Base-by-base conservation (phyloP, 768 basidiomycete species). In the Pleurotus platypus region DNA sequence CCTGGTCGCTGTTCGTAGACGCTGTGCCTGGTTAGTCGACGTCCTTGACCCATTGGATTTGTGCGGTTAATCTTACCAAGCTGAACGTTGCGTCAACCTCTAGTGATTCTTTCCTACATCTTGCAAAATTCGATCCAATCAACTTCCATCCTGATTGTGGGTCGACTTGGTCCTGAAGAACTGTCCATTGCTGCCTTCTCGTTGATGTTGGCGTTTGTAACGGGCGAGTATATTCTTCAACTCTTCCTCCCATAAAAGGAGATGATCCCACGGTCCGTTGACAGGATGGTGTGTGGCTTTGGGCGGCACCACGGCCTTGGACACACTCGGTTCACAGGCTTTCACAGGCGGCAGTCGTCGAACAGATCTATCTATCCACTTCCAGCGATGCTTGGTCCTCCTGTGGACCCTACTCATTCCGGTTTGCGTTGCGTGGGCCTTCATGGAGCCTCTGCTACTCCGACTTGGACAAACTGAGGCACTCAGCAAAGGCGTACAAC, bases 111-210 rank as follows among this genome's bases (percentile, higher is more conserved):
- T 39, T 87, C 87, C 0, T 90, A 89, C 68, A 78, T 81, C 30
- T 72, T 90, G 18, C 89, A 90, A 68, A 88, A 89, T 64, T 89
- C 87, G 3, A 78, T 88, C 38, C 89, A 89, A 67, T 86, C 87
- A 3, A 71, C 76, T 15, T 80, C 86, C 15, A 77, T 89, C 51
- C 61, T 88, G 35, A 77, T 90, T 61, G 79, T 78, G 9, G 87
- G 87, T 22, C 82, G 82, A 16, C 76, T 90, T 7, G 88, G 89
- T 2, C 82, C 88, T 16, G 74, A 85, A 60, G 83, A 87, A 63
- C 73, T 91, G 13, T 87, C 87, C 1, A 84, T 81, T 1, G 79
- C 89, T 11, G 87, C 89, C 43, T 87, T 90, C 63, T 79, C 86
- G 26, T 72, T 87, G 66, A 90, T 90, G 88, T 70, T 91, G 62